Evolutionary conservation across 75 land plant species (phyloP).

Genomic region (Azolla pinnata): DNA sequence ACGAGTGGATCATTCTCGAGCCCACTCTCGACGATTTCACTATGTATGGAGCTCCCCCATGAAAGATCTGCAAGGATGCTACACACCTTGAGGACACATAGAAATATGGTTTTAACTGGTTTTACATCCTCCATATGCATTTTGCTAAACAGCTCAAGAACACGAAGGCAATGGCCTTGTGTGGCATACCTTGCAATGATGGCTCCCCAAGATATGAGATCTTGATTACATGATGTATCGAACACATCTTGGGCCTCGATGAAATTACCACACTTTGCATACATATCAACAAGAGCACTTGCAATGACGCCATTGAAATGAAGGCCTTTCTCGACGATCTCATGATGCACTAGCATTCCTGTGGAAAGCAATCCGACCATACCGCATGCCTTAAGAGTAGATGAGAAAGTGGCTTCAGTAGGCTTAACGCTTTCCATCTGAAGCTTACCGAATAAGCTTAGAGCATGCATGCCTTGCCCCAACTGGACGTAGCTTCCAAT

Average conservation of each 20-base stretch:
- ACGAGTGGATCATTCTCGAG: constrained; percentile 4
- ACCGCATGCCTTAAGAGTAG: background rate
- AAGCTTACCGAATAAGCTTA: background rate
- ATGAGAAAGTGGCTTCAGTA: background rate
- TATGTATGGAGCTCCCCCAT: background rate
- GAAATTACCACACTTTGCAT: constrained; percentile 21
- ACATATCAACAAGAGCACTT: constrained; percentile 18
- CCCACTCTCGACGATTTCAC: constrained; percentile 9
- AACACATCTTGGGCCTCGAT: constrained; percentile 11
- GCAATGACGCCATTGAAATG: background rate
- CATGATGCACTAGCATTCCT: constrained; percentile 7
- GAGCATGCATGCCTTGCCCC: background rate
- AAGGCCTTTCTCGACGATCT: background rate
- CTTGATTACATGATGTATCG: constrained; percentile 5
- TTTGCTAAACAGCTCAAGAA: background rate
- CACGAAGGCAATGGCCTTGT: constrained; percentile 4
- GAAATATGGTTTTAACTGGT: background rate
- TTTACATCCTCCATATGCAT: constrained; percentile 5
- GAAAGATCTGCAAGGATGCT: background rate
- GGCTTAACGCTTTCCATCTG: constrained; percentile 5
- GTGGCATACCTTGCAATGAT: constrained; percentile 27
- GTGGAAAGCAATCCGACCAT: constrained; percentile 15
- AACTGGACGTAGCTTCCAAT: background rate
- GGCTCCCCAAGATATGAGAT: constrained; percentile 15
- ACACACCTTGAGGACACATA: constrained; percentile 4